Evolutionary conservation across 164 flowering plant species (phyloP).

Genomic region (Aristolochia contorta): DNA sequence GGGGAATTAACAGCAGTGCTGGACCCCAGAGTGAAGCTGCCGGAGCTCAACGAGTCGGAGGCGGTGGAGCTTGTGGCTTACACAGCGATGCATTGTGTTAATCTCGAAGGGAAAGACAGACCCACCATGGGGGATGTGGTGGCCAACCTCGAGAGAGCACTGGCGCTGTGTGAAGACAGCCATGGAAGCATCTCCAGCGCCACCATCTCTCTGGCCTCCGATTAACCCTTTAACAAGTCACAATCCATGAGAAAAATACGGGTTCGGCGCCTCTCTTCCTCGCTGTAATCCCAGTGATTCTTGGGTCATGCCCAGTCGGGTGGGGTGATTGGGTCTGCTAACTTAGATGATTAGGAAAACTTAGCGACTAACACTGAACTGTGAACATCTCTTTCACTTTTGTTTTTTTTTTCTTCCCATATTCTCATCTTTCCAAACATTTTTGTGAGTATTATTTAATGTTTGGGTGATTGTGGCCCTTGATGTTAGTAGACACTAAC

Average conservation of each 20-base stretch:
- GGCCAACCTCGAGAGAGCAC: slow-evolving; percentile 79
- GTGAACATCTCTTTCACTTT: no score
- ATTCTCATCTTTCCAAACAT: no score
- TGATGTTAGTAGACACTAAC: no score
- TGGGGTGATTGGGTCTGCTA: no score
- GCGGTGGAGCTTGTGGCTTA: slow-evolving; percentile 90
- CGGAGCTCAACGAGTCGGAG: slow-evolving; percentile 56
- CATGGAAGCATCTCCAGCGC: slow-evolving; percentile 77
- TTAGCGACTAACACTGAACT: no score
- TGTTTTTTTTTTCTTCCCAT: no score
- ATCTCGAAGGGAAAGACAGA: slow-evolving; percentile 82
- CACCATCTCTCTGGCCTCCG: slow-evolving; percentile 38
- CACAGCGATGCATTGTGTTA: slow-evolving; percentile 84
- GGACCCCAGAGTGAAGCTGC: slow-evolving; percentile 62
- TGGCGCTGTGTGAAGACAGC: slow-evolving; percentile 56
- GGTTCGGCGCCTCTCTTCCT: not conserved
- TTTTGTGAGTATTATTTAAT: not conserved
- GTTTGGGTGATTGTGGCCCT: no score
- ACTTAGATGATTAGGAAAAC: no score
- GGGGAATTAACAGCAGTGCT: slow-evolving; percentile 54
- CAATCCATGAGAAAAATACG: not conserved
- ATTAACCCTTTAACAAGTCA: slow-evolving; percentile 14
- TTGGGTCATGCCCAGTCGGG: no score
- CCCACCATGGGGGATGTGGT: slow-evolving; percentile 86
- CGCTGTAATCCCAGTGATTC: not conserved